These are phyloP conservation scores for Cupressus sempervirens DNA, from an alignment of 75 land plant genomes.

Conservation along the genomic window DNA sequence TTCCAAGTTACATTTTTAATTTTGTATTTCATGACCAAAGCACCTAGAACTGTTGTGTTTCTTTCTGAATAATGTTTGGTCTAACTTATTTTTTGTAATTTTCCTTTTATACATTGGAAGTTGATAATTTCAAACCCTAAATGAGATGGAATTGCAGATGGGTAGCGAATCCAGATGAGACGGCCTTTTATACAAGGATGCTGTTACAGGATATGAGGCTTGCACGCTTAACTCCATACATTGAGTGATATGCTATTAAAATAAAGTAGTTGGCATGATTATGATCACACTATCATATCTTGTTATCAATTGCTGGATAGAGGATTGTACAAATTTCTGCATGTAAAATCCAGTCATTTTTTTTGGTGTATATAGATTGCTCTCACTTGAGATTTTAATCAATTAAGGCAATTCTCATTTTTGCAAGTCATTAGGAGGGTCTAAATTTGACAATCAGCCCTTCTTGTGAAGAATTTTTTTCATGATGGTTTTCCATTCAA, in stretches of 20 bases:
- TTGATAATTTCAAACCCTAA: background rate
- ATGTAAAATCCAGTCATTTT: background rate
- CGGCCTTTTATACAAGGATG: constrained; percentile 37
- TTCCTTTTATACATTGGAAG: background rate
- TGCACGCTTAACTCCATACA: constrained; percentile 32
- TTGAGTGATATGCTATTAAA: constrained; percentile 15
- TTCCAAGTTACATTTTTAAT: background rate
- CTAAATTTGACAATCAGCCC: no score
- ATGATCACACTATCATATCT: background rate
- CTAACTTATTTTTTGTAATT: background rate
- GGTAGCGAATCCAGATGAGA: constrained; percentile 53
- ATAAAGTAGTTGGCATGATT: background rate
- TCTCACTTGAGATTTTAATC: no score
- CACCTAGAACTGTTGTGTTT: background rate
- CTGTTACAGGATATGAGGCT: constrained; percentile 32
- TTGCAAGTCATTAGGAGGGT: no score
- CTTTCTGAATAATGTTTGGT: background rate
- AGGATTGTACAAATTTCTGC: background rate
- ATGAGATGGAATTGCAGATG: constrained; percentile 13
- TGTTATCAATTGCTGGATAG: background rate
- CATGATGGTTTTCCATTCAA: no score
- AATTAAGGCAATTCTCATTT: no score
- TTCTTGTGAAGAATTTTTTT: no score
- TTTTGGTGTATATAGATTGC: background rate
- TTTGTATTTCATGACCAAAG: background rate